These are phyloP conservation scores for Exobasidium rhododendri DNA, from an alignment of 1,284 basidiomycete species.

Conservation along the genomic window DNA sequence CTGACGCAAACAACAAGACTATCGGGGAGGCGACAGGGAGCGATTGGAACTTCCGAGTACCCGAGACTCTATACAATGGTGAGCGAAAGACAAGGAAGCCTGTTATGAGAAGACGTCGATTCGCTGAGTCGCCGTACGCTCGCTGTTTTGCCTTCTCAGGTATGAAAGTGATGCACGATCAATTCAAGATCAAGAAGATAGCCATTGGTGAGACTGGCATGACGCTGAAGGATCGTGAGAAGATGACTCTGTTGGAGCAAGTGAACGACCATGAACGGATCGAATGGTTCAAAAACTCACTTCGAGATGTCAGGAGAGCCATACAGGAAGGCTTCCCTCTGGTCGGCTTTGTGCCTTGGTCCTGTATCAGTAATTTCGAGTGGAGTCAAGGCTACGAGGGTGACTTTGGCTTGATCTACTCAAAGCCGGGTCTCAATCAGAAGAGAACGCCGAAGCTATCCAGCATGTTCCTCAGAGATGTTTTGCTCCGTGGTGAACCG, in stretches of 20 bases:
- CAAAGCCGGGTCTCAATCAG: constrained; percentile 15
- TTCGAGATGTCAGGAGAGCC: constrained; percentile 14
- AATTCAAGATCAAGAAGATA: not conserved
- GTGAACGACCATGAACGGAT: constrained; percentile 19
- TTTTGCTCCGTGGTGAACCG: not conserved
- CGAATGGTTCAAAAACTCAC: constrained; percentile 18
- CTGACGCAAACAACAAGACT: not conserved
- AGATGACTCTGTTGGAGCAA: constrained; percentile 8
- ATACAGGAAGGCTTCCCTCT: constrained; percentile 17
- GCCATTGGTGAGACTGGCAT: constrained; percentile 19
- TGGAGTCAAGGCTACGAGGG: constrained; percentile 10
- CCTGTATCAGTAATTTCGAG: constrained; percentile 19
- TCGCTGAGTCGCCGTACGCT: too few relatives aligned
- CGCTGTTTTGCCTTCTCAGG: not conserved
- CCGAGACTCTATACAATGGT: constrained; percentile 19
- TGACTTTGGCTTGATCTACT: constrained; percentile 21
- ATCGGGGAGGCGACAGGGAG: constrained; percentile 17
- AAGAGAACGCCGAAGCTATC: constrained; percentile 13
- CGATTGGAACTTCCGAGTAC: constrained; percentile 18
- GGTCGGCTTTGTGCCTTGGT: constrained; percentile 17
- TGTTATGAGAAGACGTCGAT: too few relatives aligned
- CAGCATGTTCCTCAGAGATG: constrained; percentile 11
- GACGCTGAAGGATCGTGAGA: not conserved
- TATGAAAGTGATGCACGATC: not conserved
- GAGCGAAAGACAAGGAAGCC: too few relatives aligned